phyloP scores from a whole-genome alignment of 768 basidiomycete species.

The Coprinopsis marcescibilis region DNA sequence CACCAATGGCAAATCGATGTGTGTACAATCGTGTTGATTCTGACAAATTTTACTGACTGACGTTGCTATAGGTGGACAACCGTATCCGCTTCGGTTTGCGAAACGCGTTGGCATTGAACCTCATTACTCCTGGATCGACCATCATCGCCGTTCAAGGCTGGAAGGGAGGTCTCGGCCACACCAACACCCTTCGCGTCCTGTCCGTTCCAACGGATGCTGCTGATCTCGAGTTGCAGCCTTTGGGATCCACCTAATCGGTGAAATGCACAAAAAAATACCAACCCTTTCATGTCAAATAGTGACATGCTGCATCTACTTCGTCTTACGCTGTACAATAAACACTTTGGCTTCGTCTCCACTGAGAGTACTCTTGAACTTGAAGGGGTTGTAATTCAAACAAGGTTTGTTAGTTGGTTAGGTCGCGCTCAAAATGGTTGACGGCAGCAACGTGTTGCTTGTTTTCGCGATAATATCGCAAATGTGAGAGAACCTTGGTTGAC shows the following conservation, averaged over 20 bases:
- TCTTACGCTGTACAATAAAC: no score
- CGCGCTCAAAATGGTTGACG: no score
- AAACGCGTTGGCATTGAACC: constrained; percentile 74
- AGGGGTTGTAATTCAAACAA: no score
- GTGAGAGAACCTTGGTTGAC: no score
- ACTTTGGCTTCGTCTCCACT: no score
- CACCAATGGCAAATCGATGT: constrained; percentile 99
- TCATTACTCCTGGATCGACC: constrained; percentile 84
- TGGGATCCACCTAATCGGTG: constrained; percentile 26
- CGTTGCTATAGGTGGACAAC: constrained; percentile 64
- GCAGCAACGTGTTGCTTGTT: no score
- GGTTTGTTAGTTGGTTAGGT: no score
- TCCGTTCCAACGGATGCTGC: constrained; percentile 77
- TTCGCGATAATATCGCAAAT: no score
- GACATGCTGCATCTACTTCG: no score
- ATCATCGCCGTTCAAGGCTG: constrained; percentile 98
- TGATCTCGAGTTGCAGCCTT: constrained; percentile 69
- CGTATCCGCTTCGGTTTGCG: constrained; percentile 86
- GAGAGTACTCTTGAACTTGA: no score
- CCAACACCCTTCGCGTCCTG: constrained; percentile 83
- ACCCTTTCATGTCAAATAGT: background rate
- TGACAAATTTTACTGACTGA: constrained; percentile 10
- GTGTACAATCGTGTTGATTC: constrained; percentile 32
- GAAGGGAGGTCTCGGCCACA: constrained; percentile 96
- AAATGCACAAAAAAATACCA: background rate